These are phyloP conservation scores for Gossypium sturtianum DNA, from an alignment of 345 rosid species.

Conservation along the genomic window DNA sequence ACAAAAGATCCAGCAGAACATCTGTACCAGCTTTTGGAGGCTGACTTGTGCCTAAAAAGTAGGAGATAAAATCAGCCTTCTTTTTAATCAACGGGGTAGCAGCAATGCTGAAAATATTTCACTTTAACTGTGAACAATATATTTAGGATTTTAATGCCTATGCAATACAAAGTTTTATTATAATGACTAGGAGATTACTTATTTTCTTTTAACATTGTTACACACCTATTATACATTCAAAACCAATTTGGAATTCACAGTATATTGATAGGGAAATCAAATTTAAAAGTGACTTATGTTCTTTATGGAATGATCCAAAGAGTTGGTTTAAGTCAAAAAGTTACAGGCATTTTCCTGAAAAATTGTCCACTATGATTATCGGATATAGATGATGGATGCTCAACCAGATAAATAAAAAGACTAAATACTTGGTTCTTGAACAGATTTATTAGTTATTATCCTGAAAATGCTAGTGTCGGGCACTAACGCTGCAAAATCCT, in stretches of 20 bases:
- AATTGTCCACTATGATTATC: not conserved
- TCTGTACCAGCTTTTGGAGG: slow-evolving; percentile 75
- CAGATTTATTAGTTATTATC: not conserved
- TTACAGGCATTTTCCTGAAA: slow-evolving; percentile 1
- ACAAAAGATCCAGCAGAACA: slow-evolving; percentile 79
- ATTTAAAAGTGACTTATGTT: not conserved
- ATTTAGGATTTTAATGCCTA: not conserved
- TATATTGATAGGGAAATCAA: not conserved
- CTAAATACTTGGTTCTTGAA: not conserved
- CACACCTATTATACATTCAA: not conserved
- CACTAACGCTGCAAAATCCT: slow-evolving; percentile 2
- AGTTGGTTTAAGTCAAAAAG: not conserved
- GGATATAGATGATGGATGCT: not conserved
- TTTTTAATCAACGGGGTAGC: not conserved
- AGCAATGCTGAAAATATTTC: not conserved
- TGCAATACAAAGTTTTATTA: not conserved
- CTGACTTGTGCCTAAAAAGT: slow-evolving; percentile 41
- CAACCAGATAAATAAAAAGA: not conserved
- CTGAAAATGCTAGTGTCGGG: not conserved
- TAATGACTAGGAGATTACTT: not conserved
- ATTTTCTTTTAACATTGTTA: not conserved
- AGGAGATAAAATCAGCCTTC: not conserved
- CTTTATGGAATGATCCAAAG: not conserved
- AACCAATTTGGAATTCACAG: not conserved
- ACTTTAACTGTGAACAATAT: not conserved